Base-by-base conservation (phyloP, 805 yeast genomes). In the Kregervanrija delftensis region DNA sequence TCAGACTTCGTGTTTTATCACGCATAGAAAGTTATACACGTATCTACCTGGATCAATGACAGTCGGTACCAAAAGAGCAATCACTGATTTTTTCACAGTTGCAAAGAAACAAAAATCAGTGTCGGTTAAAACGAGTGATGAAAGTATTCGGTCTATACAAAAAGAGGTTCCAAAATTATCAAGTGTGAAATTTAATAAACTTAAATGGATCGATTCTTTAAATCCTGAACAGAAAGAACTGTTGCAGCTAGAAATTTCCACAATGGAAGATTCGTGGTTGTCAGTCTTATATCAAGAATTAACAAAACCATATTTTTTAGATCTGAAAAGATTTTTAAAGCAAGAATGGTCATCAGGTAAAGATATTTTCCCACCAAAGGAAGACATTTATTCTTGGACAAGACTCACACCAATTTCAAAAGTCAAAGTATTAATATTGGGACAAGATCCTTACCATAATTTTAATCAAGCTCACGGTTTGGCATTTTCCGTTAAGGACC, bases 371-470 rank as follows among this genome's bases (percentile, higher is more conserved):
- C 99, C 99, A 2, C 90, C 91, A 0, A 60, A 68, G 13, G 57
- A 74, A 11, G 84, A 86, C 48, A 77, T 93, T 15, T 93, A 93
- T 60, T 86, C 97, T 0, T 93, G 98, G 97, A 81, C 95, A 2
- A 75, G 88, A 31, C 70, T 81, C 13, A 88, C 98, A 0, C 96
- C 96, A 0, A 67, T 91, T 15, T 68, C 77, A 4, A 61, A 74
- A 3, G 85, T 89, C 14, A 81, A 79, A 56, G 93, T 91, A 28
- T 74, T 93, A 1, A 75, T 93, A 11, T 68, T 93, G 38, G 99
- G 99, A 1, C 99, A 93, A 62, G 99, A 93, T 61, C 99, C 99
- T 0, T 93, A 93, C 61, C 99, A 93, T 63, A 88, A 89, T 61
- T 64, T 65, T 54, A 85, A 86, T 60, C 99, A 93, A 63, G 99